These are phyloP conservation scores for Aureobasidium sp. DNA, from an alignment of 2,329 filamentous ascomycete genomes.

Conservation along the genomic window DNA sequence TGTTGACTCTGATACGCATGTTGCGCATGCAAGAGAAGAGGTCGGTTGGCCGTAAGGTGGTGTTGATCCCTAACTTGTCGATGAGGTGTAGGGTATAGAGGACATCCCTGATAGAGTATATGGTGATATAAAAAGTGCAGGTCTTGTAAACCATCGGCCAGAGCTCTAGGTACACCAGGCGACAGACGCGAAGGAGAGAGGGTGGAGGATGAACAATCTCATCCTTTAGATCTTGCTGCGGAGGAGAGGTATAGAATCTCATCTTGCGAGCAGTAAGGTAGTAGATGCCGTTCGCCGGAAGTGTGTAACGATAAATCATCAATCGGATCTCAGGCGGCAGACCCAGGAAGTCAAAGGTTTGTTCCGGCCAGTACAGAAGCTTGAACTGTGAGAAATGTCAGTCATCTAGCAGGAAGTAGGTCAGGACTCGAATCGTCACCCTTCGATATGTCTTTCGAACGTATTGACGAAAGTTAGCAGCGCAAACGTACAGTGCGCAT, in stretches of 20 bases:
- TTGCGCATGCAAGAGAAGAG: not conserved
- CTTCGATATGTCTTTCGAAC: not conserved
- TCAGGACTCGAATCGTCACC: too few species aligned
- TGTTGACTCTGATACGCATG: not conserved
- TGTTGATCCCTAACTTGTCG: not conserved
- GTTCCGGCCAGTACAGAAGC: not conserved
- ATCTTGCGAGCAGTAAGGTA: not conserved
- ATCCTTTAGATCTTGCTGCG: not conserved
- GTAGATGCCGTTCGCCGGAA: not conserved
- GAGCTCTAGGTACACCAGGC: not conserved
- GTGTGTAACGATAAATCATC: not conserved
- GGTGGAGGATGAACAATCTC: not conserved
- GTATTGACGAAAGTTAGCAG: not conserved
- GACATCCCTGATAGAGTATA: not conserved
- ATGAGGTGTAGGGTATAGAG: not conserved
- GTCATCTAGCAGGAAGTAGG: too few species aligned
- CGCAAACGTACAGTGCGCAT: not conserved
- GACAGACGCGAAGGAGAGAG: not conserved
- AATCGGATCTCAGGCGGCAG: not conserved
- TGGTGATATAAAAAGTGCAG: not conserved
- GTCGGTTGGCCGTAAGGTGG: too few species aligned
- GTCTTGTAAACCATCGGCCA: not conserved
- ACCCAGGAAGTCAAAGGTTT: not conserved
- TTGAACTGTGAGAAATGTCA: not conserved
- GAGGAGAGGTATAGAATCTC: not conserved